A percentile compares a stretch with the other conserved stretches of the same genome.
These are phyloP conservation scores for Panaeolus cyanescens DNA, from an alignment of 768 basidiomycete genomes.

Conservation along the genomic window DNA sequence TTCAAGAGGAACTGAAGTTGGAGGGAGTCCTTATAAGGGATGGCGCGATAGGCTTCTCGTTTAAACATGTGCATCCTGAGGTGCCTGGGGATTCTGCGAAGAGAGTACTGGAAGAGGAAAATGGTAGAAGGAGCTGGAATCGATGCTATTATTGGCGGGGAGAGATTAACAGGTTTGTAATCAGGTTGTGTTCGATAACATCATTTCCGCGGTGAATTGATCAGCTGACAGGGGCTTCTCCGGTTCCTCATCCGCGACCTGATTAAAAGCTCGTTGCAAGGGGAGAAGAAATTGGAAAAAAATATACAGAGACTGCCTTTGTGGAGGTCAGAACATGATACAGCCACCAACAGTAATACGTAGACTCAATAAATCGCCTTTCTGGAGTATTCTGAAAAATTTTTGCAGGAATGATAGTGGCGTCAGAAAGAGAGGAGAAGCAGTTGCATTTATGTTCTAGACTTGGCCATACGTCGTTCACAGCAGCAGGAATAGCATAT, in stretches of 20 bases:
- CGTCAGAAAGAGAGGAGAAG: no score
- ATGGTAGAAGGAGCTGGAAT: background rate
- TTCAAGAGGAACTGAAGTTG: background rate
- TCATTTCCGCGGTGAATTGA: background rate
- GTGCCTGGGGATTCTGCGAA: background rate
- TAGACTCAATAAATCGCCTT: no score
- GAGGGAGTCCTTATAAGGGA: background rate
- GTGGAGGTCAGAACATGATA: no score
- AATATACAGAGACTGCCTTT: no score
- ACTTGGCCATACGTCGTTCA: no score
- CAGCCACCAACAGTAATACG: no score
- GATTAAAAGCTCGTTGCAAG: no score
- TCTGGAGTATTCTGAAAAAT: no score
- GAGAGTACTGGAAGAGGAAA: background rate
- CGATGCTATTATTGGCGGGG: background rate
- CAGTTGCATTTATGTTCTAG: no score
- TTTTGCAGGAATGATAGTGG: no score
- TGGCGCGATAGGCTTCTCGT: background rate
- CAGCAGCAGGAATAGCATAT: no score
- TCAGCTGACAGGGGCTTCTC: slow-evolving; percentile 1
- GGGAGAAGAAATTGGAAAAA: no score
- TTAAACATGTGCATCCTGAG: slow-evolving; percentile 1
- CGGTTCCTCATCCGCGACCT: background rate
- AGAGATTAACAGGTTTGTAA: background rate
- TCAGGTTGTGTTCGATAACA: background rate